These are phyloP conservation scores for Wickerhamomyces canadensis DNA, from an alignment of 805 yeast genomes.

Conservation along the genomic window DNA sequence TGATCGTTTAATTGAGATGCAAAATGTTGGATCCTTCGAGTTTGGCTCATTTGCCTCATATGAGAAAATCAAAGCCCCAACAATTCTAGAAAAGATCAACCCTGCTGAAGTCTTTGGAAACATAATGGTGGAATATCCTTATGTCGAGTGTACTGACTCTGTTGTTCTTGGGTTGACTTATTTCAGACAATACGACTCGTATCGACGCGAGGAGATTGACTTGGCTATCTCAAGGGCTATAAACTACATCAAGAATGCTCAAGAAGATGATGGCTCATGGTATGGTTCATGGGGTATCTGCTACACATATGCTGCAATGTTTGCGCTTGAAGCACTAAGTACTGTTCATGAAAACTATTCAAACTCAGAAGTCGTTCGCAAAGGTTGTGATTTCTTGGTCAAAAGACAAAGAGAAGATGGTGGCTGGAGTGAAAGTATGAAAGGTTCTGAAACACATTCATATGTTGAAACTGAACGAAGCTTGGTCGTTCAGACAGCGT, in stretches of 20 bases:
- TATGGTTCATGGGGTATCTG: constrained; percentile 99
- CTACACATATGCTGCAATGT: constrained; percentile 94
- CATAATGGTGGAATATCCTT: constrained; percentile 97
- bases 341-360: constrained; percentile 60
- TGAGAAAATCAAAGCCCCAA: constrained; percentile 79
- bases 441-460: constrained; percentile 73
- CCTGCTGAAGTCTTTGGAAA: constrained; percentile 99
- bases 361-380: constrained; percentile 55
- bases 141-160: constrained; percentile 97
- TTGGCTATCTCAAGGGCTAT: constrained; percentile 72
- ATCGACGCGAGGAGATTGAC: constrained; percentile 60
- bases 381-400: constrained; percentile 83
- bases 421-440: constrained; percentile 97
- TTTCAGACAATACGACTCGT: constrained; percentile 60
- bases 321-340: constrained; percentile 88
- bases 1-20: constrained; percentile 70
- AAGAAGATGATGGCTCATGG: constrained; percentile 87
- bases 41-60: constrained; percentile 92
- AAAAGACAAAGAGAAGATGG: constrained; percentile 79
- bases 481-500: constrained; percentile 82
- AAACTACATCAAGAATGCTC: constrained; percentile 61
- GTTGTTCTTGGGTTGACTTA: constrained; percentile 83
- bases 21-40: constrained; percentile 73
- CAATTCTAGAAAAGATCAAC: constrained; percentile 68
- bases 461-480: constrained; percentile 64